Percentiles rank a stretch among this genome's conserved stretches.
phyloP scores from a whole-genome alignment of 768 basidiomycete species.

The Tremella yokohamensis region DNA sequence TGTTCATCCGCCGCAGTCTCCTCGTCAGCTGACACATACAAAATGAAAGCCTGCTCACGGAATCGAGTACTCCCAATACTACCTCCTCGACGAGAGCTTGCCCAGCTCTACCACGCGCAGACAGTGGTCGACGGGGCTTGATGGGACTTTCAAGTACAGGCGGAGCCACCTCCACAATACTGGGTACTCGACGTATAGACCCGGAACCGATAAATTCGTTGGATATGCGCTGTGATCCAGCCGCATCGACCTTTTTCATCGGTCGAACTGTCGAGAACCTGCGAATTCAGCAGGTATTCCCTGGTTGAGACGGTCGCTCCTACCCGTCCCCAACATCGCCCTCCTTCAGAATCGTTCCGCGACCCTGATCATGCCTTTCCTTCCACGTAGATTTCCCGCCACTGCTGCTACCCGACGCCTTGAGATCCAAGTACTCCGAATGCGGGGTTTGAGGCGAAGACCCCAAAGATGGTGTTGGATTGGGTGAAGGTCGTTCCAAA shows the following conservation, averaged over 20 bases:
- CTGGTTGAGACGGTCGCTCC: slow-evolving; percentile 14
- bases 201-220: slow-evolving; percentile 69
- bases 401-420: slow-evolving; percentile 14
- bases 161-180: not conserved
- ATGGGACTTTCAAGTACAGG: slow-evolving; percentile 8
- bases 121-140: slow-evolving; percentile 7
- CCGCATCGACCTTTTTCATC: slow-evolving; percentile 82
- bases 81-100: slow-evolving; percentile 72
- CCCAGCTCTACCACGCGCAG: slow-evolving; percentile 40
- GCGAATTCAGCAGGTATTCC: slow-evolving; percentile 3
- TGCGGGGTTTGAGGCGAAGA: slow-evolving; percentile 59
- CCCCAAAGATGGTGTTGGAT: slow-evolving; percentile 33
- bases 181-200: slow-evolving; percentile 49
- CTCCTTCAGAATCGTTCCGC: slow-evolving; percentile 71
- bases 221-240: slow-evolving; percentile 70
- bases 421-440: slow-evolving; percentile 59
- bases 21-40: slow-evolving; percentile 10
- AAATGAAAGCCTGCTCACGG: slow-evolving; percentile 56
- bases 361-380: slow-evolving; percentile 63
- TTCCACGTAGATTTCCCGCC: slow-evolving; percentile 72
- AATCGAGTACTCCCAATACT: slow-evolving; percentile 71
- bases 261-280: slow-evolving; percentile 82
- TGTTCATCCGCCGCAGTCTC: slow-evolving; percentile 35
- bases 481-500: slow-evolving; percentile 51
- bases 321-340: slow-evolving; percentile 78